Evolutionary conservation across 176 grass and related monocot species (phyloP).

Genomic region (Carex cristatella): DNA sequence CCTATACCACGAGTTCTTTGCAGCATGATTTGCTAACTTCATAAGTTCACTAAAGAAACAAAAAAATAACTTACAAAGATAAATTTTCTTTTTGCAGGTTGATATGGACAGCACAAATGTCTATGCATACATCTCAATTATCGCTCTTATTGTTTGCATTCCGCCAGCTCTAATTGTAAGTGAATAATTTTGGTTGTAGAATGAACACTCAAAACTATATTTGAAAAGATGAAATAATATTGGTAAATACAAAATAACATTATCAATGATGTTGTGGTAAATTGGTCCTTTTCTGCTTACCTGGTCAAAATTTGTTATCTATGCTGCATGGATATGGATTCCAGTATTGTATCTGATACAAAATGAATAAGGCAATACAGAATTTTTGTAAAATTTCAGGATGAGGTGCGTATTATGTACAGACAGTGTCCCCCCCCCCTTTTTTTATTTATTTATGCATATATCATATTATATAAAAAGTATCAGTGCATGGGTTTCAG

Average conservation of each 20-base stretch:
- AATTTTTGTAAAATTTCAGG: background rate
- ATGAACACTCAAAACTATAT: background rate
- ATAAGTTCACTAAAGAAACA: background rate
- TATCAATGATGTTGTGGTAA: background rate
- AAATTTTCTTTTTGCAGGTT: conserved; percentile 52
- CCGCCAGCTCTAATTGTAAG: conserved; percentile 88
- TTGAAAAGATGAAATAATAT: background rate
- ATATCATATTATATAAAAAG: background rate
- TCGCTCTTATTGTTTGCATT: conserved; percentile 91
- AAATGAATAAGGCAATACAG: background rate
- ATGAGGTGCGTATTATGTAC: background rate
- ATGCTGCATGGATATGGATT: background rate
- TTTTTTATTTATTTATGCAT: background rate
- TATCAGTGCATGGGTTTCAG: background rate
- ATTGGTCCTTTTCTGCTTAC: background rate
- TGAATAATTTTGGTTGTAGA: conserved; percentile 6
- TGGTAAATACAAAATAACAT: background rate
- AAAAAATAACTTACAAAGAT: background rate
- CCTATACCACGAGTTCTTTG: background rate
- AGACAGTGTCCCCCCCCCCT: background rate
- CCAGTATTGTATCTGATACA: background rate
- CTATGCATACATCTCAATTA: conserved; percentile 95
- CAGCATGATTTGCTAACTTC: background rate
- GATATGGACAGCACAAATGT: conserved; percentile 99
- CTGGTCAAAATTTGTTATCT: background rate